Conservation (phyloP, 2,329 filamentous ascomycete genomes). For the Ramichloridium luteum region DNA sequence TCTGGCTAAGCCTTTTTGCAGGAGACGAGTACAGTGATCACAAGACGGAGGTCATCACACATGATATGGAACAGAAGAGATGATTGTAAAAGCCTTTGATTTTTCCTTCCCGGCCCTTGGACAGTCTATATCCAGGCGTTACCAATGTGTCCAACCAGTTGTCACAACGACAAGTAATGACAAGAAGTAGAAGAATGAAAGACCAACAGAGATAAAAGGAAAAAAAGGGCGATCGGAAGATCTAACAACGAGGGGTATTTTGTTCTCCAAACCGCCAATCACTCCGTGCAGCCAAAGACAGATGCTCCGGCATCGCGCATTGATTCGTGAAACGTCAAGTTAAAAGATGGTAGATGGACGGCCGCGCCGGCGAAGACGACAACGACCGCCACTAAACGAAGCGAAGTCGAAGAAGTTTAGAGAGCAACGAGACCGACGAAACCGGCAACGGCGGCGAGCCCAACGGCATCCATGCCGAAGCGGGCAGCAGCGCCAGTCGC, state of each 20-base stretch:
- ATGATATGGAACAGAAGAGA: too few species aligned
- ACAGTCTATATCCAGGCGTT: too few species aligned
- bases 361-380: background rate
- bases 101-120: too few species aligned
- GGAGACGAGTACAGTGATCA: too few species aligned
- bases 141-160: too few species aligned
- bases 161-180: background rate
- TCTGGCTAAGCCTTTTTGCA: too few species aligned
- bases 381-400: slow-evolving; percentile 4
- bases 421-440: slow-evolving; percentile 12
- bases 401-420: slow-evolving; percentile 4
- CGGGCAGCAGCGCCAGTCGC: slow-evolving; percentile 10
- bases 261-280: background rate
- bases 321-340: slow-evolving; percentile 4
- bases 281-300: background rate
- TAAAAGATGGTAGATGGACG: background rate
- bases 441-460: slow-evolving; percentile 12
- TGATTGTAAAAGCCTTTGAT: too few species aligned
- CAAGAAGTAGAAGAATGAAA: background rate
- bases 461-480: slow-evolving; percentile 9
- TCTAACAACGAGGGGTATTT: background rate
- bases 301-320: slow-evolving; percentile 2
- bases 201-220: background rate
- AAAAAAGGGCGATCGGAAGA: background rate
- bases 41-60: too few species aligned